Base-by-base conservation (phyloP, 257 asterid genomes). In the Sherardia arvensis region DNA sequence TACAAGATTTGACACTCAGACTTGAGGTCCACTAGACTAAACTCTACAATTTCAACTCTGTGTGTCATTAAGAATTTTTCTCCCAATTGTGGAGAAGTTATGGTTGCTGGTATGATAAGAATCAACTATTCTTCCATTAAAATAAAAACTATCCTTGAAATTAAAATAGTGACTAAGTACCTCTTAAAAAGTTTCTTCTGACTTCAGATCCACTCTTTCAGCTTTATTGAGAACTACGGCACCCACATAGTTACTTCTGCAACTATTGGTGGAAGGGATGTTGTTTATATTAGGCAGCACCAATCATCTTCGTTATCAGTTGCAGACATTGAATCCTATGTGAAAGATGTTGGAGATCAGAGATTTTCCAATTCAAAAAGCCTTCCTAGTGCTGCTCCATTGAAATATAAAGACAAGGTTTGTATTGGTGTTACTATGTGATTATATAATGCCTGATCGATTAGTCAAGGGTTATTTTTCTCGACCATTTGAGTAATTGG, bases 341-440 rank as follows among this genome's bases (percentile, higher is more conserved):
- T 93, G 71, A 87, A 81, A 45, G 99, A 93, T 69, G 84, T 93
- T 69, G 92, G 81, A 72, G 96, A 93, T 8, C 97, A 93, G 73
- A 85, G 99, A 67, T 93, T 90, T 74, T 84, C 93, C 4, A 91
- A 87, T 71, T 77, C 84, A n/a, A 90, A 81, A 74, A 81, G 77
- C 73, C 88, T 79, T 64, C 53, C 90, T 55, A 85, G 80, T 79
- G 77, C 87, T 0, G 92, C 94, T 56, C 77, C 96, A 60, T 80
- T 90, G 66, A 93, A 82, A 74, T 93, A 90, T 78, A 93, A 90
- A 85, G 99, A 93, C 84, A 93, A 93, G 99, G 99, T 93, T 77
- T 73, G 93, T 80, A 45, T 48, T 28, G 36, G 15, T 15, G 11
- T 66, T 29, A 14, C 30, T 7, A 49, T 8, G 5, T 23, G 40